A percentile compares a stretch with the other conserved stretches of the same genome.
These are phyloP conservation scores for Parachaetomium inaequale DNA, from an alignment of 495 filamentous ascomycete species.

Conservation along the genomic window DNA sequence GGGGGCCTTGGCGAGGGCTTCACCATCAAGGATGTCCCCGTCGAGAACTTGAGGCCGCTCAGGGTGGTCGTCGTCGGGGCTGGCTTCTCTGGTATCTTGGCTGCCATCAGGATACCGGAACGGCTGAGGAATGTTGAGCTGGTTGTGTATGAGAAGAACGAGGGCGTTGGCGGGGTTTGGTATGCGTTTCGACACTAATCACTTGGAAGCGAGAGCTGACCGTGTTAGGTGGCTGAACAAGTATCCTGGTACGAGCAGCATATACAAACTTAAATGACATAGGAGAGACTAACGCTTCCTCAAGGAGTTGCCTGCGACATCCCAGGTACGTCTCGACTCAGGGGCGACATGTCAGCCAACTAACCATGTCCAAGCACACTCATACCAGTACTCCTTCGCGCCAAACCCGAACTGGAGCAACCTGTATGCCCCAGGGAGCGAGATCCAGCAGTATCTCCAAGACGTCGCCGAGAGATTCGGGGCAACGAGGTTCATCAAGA, in stretches of 20 bases:
- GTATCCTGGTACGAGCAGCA: constrained; percentile 38
- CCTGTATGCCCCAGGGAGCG: constrained; percentile 61
- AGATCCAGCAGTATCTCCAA: constrained; percentile 59
- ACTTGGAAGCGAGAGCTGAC: too few relatives aligned
- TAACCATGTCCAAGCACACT: constrained; percentile 33
- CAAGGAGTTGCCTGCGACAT: constrained; percentile 45
- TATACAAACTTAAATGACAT: too few relatives aligned
- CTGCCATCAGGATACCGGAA: constrained; percentile 44
- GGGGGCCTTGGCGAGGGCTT: constrained; percentile 15
- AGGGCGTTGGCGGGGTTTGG: constrained; percentile 44
- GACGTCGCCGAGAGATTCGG: constrained; percentile 57
- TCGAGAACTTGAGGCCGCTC: constrained; percentile 47
- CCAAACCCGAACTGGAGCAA: constrained; percentile 62
- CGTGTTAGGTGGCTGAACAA: constrained; percentile 37
- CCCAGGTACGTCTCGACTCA: constrained; percentile 28
- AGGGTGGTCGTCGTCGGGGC: constrained; percentile 49
- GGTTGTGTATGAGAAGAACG: constrained; percentile 44
- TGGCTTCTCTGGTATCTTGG: constrained; percentile 49
- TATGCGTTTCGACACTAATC: too few relatives aligned
- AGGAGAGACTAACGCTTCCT: constrained; percentile 1
- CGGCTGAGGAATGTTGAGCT: constrained; percentile 42
- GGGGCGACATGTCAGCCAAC: background rate
- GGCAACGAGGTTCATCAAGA: constrained; percentile 47
- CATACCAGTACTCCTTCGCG: constrained; percentile 66
- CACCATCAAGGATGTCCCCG: constrained; percentile 37